phyloP scores from a whole-genome alignment of 495 filamentous ascomycete genomes.

The Penicillium herquei region DNA sequence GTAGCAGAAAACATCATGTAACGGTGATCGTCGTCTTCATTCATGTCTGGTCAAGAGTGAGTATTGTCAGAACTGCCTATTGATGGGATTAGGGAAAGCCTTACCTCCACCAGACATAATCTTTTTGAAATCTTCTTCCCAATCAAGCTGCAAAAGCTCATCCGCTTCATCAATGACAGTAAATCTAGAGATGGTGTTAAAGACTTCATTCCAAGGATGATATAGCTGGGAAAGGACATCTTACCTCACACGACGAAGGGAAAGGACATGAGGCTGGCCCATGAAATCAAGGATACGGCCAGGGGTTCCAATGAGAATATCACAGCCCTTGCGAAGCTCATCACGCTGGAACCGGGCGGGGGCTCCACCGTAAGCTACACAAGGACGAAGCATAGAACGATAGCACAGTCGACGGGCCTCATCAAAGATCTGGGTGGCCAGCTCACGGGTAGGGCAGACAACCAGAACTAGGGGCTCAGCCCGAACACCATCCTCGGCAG shows the following conservation, averaged over 20 bases:
- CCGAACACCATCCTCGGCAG: constrained; percentile 42
- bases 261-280: constrained; percentile 61
- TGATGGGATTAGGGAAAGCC: constrained; percentile 18
- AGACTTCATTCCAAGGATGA: neutral
- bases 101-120: constrained; percentile 78
- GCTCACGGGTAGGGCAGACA: constrained; percentile 83
- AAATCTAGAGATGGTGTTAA: constrained; percentile 45
- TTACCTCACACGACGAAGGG: constrained; percentile 73
- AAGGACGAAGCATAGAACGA: constrained; percentile 89
- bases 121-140: constrained; percentile 65
- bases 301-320: constrained; percentile 83
- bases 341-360: constrained; percentile 61
- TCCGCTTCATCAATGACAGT: constrained; percentile 95
- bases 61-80: constrained; percentile 11
- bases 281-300: constrained; percentile 86
- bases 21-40: constrained; percentile 75
- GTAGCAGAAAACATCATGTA: constrained; percentile 97
- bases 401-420: constrained; percentile 90
- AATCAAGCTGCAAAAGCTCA: constrained; percentile 77
- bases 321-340: constrained; percentile 80
- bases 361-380: constrained; percentile 85
- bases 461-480: constrained; percentile 87
- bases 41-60: constrained; percentile 46
- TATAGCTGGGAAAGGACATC: constrained; percentile 1
- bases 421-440: constrained; percentile 91